phyloP scores from a whole-genome alignment of 78 protist genomes.

The Salpingoeca rosetta region DNA sequence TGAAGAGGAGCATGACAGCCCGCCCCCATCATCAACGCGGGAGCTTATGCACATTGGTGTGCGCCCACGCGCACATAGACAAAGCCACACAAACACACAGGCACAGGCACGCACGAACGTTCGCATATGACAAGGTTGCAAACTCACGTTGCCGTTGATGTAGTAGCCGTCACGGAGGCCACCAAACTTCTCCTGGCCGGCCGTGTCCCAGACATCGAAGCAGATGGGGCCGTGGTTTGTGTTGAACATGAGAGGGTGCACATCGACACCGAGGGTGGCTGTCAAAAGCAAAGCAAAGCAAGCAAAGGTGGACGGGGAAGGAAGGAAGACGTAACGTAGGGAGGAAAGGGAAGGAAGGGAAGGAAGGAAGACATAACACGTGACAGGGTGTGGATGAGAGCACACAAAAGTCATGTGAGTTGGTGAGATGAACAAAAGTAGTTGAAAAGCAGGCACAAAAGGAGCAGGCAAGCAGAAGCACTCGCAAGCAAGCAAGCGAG shows the following conservation, averaged over 20 bases:
- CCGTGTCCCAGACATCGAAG: constrained; percentile 99
- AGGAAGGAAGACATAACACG: background rate
- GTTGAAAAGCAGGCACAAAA: background rate
- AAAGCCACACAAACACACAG: too few species aligned
- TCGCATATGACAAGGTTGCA: too few species aligned
- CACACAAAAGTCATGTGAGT: background rate
- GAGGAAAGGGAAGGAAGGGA: background rate
- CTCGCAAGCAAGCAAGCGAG: too few species aligned
- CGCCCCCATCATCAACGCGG: too few species aligned
- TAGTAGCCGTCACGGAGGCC: constrained; percentile 98
- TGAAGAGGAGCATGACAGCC: too few species aligned
- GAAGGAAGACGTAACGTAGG: background rate
- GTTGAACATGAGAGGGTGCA: constrained; percentile 85
- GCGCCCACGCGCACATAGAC: too few species aligned
- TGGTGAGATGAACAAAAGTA: background rate
- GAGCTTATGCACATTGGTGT: too few species aligned
- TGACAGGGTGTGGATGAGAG: too few species aligned
- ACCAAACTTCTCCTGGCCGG: constrained; percentile 99
- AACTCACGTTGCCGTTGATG: constrained; percentile 25
- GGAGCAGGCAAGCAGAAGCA: background rate
- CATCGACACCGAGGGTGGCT: constrained; percentile 88
- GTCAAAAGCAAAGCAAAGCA: background rate
- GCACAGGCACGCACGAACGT: too few species aligned
- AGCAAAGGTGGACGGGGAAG: background rate
- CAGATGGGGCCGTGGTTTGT: constrained; percentile 87